Evolutionary conservation across 2,329 filamentous ascomycete species (phyloP).

Genomic region (Graphium sp.): DNA sequence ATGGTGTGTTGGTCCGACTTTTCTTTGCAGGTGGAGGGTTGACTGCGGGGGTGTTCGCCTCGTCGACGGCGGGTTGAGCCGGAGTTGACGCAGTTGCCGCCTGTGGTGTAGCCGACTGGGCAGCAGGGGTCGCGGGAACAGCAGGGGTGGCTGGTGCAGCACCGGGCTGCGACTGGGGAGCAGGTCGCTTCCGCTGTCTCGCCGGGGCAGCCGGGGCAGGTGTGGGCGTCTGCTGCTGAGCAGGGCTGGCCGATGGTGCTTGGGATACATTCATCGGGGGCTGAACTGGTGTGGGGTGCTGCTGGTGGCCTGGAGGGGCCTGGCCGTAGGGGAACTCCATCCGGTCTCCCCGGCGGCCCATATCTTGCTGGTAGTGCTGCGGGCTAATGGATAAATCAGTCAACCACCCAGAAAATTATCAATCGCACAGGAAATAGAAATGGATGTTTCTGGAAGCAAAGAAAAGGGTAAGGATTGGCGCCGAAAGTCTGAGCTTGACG

Average conservation of each 20-base stretch:
- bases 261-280: slow-evolving; percentile 25
- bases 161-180: slow-evolving; percentile 14
- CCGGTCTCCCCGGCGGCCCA: slow-evolving; percentile 24
- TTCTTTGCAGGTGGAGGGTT: slow-evolving; percentile 58
- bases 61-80: slow-evolving; percentile 10
- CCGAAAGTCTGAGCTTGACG: too few relatives aligned
- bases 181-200: slow-evolving; percentile 23
- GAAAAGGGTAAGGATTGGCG: too few relatives aligned
- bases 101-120: slow-evolving; percentile 6
- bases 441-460: too few relatives aligned
- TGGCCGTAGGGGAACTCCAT: slow-evolving; percentile 24
- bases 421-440: too few relatives aligned
- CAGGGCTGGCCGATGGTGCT: slow-evolving; percentile 10
- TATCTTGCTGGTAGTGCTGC: slow-evolving; percentile 33
- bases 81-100: slow-evolving; percentile 6
- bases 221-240: slow-evolving; percentile 13
- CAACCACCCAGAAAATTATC: too few relatives aligned
- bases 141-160: slow-evolving; percentile 9
- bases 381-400: too few relatives aligned
- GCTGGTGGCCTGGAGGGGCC: slow-evolving; percentile 19
- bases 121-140: slow-evolving; percentile 11
- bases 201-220: slow-evolving; percentile 19
- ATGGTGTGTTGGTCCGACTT: slow-evolving; percentile 94
- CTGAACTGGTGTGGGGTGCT: slow-evolving; percentile 20
- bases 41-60: slow-evolving; percentile 8